Percentiles rank a stretch among this genome's conserved stretches.
These are phyloP conservation scores for Hymenoscyphus occultus DNA, from an alignment of 2,329 filamentous ascomycete species.

Conservation along the genomic window DNA sequence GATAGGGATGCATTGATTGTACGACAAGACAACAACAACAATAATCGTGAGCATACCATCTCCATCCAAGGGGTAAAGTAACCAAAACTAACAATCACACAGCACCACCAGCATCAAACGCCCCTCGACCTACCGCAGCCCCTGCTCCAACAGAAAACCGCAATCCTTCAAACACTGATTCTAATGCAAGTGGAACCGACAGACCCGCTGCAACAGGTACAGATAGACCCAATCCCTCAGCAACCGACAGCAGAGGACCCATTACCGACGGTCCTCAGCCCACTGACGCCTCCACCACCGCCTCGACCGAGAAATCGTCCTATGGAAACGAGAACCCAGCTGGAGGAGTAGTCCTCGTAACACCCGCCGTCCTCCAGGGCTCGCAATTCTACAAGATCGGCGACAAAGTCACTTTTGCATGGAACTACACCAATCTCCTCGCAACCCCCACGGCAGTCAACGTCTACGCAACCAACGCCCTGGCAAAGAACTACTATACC, in stretches of 20 bases:
- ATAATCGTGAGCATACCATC: conserved; percentile 4
- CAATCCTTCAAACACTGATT: background rate
- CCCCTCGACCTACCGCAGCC: background rate
- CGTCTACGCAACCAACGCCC: conserved; percentile 55
- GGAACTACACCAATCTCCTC: conserved; percentile 63
- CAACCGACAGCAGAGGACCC: conserved; percentile 2
- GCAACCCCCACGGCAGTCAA: conserved; percentile 59
- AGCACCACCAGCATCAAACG: conserved; percentile 20
- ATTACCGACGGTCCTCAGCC: conserved; percentile 3
- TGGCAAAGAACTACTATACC: conserved; percentile 53
- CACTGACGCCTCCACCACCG: conserved; percentile 10
- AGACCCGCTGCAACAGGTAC: background rate
- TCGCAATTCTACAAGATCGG: conserved; percentile 58
- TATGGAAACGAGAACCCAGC: conserved; percentile 40
- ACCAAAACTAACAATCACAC: conserved; percentile 11
- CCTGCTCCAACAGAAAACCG: background rate
- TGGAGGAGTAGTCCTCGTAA: conserved; percentile 52
- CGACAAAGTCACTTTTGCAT: conserved; percentile 56
- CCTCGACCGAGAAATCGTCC: conserved; percentile 11
- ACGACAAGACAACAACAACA: conserved; percentile 40
- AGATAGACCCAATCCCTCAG: background rate
- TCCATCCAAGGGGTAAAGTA: conserved; percentile 1
- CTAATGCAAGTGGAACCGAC: background rate
- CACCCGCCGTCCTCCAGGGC: conserved; percentile 46
- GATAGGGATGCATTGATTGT: conserved; percentile 52